These are phyloP conservation scores for Amanita pseudoporphyria DNA, from an alignment of 768 basidiomycete genomes.

Conservation along the genomic window DNA sequence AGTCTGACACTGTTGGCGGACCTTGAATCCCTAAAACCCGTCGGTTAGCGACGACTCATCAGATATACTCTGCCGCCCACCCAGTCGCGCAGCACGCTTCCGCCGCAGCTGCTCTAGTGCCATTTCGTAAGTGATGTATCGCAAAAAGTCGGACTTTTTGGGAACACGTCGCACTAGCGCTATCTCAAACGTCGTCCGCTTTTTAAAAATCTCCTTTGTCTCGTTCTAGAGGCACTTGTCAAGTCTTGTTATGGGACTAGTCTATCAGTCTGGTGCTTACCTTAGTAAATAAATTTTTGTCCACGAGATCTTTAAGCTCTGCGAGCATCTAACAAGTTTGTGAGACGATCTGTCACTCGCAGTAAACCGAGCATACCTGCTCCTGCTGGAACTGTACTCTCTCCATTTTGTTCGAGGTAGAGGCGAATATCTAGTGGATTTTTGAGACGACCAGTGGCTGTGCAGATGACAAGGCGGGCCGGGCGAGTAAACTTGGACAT, in stretches of 20 bases:
- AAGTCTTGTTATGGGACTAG: background rate
- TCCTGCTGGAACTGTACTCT: slow-evolving; percentile 91
- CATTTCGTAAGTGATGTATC: slow-evolving; percentile 92
- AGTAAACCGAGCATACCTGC: slow-evolving; percentile 39
- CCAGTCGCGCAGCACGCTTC: slow-evolving; percentile 63
- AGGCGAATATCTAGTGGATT: background rate
- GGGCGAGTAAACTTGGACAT: slow-evolving; percentile 5
- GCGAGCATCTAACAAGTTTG: slow-evolving; percentile 61
- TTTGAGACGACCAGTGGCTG: background rate
- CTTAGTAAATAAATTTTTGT: slow-evolving; percentile 77
- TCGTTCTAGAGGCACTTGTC: slow-evolving; percentile 41
- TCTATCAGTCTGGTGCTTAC: slow-evolving; percentile 28
- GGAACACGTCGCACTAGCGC: slow-evolving; percentile 76
- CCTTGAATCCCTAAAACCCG: slow-evolving; percentile 27
- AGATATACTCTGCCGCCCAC: slow-evolving; percentile 29
- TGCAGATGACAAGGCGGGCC: background rate
- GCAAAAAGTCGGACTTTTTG: slow-evolving; percentile 80
- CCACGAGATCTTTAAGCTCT: slow-evolving; percentile 87
- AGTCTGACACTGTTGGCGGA: slow-evolving; percentile 68
- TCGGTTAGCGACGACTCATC: slow-evolving; percentile 1
- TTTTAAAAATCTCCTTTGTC: slow-evolving; percentile 76
- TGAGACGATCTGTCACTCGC: slow-evolving; percentile 1
- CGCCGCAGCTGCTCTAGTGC: slow-evolving; percentile 69
- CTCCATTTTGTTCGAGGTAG: slow-evolving; percentile 52
- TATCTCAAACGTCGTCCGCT: slow-evolving; percentile 76